Evolutionary conservation across 345 rosid species (phyloP), one percentile per base, ranked within the genome.

Genomic region (Gossypium stocksii): DNA sequence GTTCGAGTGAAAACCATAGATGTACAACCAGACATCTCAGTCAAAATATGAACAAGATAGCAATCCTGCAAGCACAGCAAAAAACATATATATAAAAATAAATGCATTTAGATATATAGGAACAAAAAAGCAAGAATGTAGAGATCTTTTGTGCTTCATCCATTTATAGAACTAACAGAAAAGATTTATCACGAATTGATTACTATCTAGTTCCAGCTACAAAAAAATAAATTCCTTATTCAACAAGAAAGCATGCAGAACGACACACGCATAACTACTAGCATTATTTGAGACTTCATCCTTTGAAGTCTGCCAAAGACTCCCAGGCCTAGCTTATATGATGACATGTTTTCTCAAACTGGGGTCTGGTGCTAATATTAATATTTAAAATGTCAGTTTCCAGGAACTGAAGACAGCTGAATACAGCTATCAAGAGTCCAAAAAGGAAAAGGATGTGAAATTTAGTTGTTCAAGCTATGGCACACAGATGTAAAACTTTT

Each of bases 1-100:
- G 99, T 95, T 54, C 98, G 87, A 48, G 99, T 90, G 81, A 95
- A 95, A 62, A 95, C 90, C 99, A 93, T 95, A 15, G 93, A 84
- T 11, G 98, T 91, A 77, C 85, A 85, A 59, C 84, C 91, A 66
- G 94, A 80, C 86, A 82, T 90, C 82, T 89, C 90, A 19, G 86
- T 85, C 79, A 91, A 84, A 80, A 93, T 80, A 76, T 89, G 88
- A 19, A 93, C 97, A 73, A 95, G 98, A 80, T 95, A 93, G 83
- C 96, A 88, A 44, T 95, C 98, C 98, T 93, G 88, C 52, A 78
- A 77, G 17, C 64, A 78, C 29, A 56, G 57, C 46, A 57, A 51
- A 66, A 80, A 46, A 22, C 34, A 74, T 20, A 44, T 27, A 73
- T 27, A 38, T 34, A 46, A 75, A 38, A 22, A 23, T 4, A 59